phyloP scores from a whole-genome alignment of 768 basidiomycete species.

The Auricularia sp. region DNA sequence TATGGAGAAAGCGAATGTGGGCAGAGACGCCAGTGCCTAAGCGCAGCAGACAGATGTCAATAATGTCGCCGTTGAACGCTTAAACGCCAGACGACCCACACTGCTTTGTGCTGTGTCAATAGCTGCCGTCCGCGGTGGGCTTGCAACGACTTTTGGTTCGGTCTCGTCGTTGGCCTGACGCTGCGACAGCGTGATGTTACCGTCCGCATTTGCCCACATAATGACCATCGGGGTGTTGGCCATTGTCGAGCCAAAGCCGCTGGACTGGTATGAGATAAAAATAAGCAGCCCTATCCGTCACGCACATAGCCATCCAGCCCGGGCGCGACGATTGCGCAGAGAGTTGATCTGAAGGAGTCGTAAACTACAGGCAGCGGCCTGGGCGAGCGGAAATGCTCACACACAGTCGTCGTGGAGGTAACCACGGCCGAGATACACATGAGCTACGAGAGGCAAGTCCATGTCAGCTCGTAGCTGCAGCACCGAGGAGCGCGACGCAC shows the following conservation, averaged over 20 bases:
- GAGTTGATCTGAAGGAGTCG: slow-evolving; percentile 31
- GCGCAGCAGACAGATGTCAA: background rate
- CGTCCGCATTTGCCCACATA: slow-evolving; percentile 58
- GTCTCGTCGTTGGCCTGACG: slow-evolving; percentile 39
- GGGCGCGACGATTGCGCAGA: slow-evolving; percentile 27
- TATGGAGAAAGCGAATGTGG: slow-evolving; percentile 41
- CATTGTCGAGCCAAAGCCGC: no score
- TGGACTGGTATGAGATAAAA: background rate
- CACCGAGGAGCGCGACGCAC: background rate
- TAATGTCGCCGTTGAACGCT: no score
- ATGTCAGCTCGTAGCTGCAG: background rate
- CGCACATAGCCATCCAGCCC: slow-evolving; percentile 55
- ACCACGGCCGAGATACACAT: slow-evolving; percentile 41
- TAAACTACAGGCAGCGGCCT: slow-evolving; percentile 1
- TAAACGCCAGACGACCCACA: no score
- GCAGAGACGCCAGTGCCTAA: slow-evolving; percentile 22
- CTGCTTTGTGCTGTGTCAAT: slow-evolving; percentile 13
- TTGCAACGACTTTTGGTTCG: slow-evolving; percentile 46
- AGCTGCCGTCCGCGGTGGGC: slow-evolving; percentile 42
- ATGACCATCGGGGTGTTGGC: slow-evolving; percentile 53
- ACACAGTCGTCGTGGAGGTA: slow-evolving; percentile 35
- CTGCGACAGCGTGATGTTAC: slow-evolving; percentile 55
- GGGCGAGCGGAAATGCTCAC: slow-evolving; percentile 19
- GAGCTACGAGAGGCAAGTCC: slow-evolving; percentile 16
- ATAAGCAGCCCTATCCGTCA: background rate